A percentile compares a stretch with the other conserved stretches of the same genome.
These are phyloP conservation scores for Annulohypoxylon truncatum DNA, from an alignment of 2,329 filamentous ascomycete species.

Conservation along the genomic window DNA sequence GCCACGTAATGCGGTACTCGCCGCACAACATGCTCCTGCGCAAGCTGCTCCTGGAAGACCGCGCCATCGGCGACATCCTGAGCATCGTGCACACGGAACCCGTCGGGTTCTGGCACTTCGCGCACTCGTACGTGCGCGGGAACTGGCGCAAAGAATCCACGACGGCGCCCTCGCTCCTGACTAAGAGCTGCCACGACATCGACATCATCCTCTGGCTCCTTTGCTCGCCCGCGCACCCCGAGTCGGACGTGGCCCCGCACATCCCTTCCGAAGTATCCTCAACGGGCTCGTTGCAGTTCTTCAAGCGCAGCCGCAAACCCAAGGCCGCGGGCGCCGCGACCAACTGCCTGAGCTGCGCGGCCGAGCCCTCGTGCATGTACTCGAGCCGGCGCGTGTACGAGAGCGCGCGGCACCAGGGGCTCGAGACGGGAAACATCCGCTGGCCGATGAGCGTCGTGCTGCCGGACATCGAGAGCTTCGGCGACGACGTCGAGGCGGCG, in stretches of 20 bases:
- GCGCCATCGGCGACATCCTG: constrained; percentile 83
- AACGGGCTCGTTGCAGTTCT: constrained; percentile 80
- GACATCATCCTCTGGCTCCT: constrained; percentile 93
- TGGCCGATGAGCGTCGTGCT: constrained; percentile 94
- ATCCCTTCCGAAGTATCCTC: constrained; percentile 82
- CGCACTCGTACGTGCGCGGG: constrained; percentile 89
- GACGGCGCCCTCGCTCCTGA: constrained; percentile 84
- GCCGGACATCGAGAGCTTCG: constrained; percentile 87
- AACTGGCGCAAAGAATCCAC: constrained; percentile 89
- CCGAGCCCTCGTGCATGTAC: constrained; percentile 81
- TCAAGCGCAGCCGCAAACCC: constrained; percentile 81
- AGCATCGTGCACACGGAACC: constrained; percentile 94
- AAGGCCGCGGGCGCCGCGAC: constrained; percentile 78
- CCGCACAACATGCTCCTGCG: constrained; percentile 90
- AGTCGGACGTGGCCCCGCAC: constrained; percentile 67
- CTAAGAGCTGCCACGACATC: constrained; percentile 96
- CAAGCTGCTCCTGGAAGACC: constrained; percentile 78
- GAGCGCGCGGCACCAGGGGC: constrained; percentile 68
- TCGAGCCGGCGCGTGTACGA: constrained; percentile 87
- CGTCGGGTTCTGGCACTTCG: constrained; percentile 96
- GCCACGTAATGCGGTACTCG: constrained; percentile 92
- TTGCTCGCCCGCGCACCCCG: constrained; percentile 71
- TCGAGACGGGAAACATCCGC: constrained; percentile 72
- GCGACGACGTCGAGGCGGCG: constrained; percentile 55
- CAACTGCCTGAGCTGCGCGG: constrained; percentile 85